Base-by-base conservation (phyloP, 805 yeast species). In the Candida railenensis region DNA sequence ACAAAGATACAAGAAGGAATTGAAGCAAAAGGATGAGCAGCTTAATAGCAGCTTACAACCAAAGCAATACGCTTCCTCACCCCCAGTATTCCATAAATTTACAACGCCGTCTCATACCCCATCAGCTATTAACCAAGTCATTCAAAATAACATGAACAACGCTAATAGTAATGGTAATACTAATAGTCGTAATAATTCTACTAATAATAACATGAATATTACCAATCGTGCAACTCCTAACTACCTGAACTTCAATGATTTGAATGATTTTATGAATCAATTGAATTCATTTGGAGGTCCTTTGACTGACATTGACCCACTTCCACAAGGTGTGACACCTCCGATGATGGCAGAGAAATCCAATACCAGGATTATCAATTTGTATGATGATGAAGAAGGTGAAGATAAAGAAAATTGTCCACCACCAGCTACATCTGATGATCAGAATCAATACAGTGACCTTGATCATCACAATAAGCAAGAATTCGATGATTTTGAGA, bases 341-440 rank as follows among this genome's bases (percentile, higher is more conserved):
- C 76, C 75, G 50, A 74, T 65, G 78, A 68, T 69, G 62, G 83
- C 83, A n/a, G 76, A 78, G 3, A 79, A 79, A 54, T 61, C 76
- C 37, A 79, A 78, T 53, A 79, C 83, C 3, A 68, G 82, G 36
- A 71, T 79, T 19, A 78, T 79, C 40, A 78, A 76, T 49, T 50
- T 79, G n/a, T 78, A 74, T 47, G 80, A 72, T 32, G 67, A 59
- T 43, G 55, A 57, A n/a, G 67, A 66, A 45, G 55, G 58, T 16
- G 67, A 66, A 45, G 61, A 65, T 51, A 62, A 62, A 45, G 66
- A 62, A 46, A 62, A 62, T 37, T 59, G 59, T 41, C 65, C 66
- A 21, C 63, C 63, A 5, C 50, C 55, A 3, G 45, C 44, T 16
- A 52, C 52, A 30, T 34, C 48, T 4, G 53, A 45, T 30, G 47